Base-by-base conservation (phyloP, 257 asterid genomes). In the Salvia rosmarinus region DNA sequence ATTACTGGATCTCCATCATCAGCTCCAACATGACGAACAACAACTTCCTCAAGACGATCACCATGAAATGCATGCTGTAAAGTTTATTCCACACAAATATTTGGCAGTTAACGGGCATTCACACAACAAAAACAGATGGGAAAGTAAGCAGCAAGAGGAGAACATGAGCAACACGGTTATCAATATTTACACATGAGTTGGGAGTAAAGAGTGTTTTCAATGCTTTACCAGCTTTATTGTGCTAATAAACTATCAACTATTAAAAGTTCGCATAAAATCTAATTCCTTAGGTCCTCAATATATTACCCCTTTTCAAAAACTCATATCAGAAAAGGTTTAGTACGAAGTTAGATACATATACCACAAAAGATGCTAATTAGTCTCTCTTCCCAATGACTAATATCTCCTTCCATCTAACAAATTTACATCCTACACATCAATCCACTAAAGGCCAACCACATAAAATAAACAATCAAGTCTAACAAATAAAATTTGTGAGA, bases 21-120 rank as follows among this genome's bases (percentile, higher is more conserved):
- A 58, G 83, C 80, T 72, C 83, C 95, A 72, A 88, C 92, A 79
- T 84, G 87, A 71, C 88, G 92, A 63, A 84, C 80, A 64, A 66
- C 80, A 75, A 82, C 96, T 81, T 89, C 94, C 83, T 92, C 98
- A 71, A 81, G 84, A 75, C 79, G 94, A 46, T 96, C 98, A 85
- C 88, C 90, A 20, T 84, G 86, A 77, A 81, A 84, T 65, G 89
- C 89, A 81, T 89, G 98, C 96, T 92, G 89, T 77, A 68, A 79
- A 70, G 64, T 58, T 47, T 63, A 70, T 43, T 34, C 50, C 72
- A 32, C 7, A 13, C 73, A 71, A 61, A 66, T 63, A 74, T 40
- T 64, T 28, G 12, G 68, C 25, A 75, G 76, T 44, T 44, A 70
- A 44, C 16, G 73, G 71, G 76, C 32, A 46, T 64, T 50, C 68